Percentiles rank a stretch among this genome's conserved stretches.
Conservation (phyloP, 257 asterid species). For the Ilex aquifolium region DNA sequence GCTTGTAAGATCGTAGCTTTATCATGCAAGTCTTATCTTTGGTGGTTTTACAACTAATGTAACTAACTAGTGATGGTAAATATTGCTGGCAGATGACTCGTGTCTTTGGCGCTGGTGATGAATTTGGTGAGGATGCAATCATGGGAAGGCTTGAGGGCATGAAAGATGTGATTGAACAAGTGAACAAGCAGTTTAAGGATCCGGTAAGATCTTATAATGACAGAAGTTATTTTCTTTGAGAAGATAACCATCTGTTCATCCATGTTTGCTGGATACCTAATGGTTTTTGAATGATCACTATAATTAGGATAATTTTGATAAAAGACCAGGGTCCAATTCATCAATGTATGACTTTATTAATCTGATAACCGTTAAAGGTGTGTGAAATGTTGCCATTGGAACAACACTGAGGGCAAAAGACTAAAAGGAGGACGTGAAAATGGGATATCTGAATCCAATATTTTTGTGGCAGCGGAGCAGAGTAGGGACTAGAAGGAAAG, state of each 20-base stretch:
- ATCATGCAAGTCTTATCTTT: no score
- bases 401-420: no score
- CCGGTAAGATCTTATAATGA: slow-evolving; percentile 50
- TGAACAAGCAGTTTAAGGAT: slow-evolving; percentile 89
- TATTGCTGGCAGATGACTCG: slow-evolving; percentile 67
- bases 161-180: slow-evolving; percentile 90
- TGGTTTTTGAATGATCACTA: not conserved
- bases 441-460: no score
- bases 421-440: no score
- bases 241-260: not conserved
- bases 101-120: slow-evolving; percentile 67
- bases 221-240: not conserved
- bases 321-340: no score
- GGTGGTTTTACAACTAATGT: slow-evolving; percentile 1
- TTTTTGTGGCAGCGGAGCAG: no score
- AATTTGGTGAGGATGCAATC: slow-evolving; percentile 80
- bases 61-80: slow-evolving; percentile 12
- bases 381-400: no score
- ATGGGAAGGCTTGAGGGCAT: slow-evolving; percentile 92
- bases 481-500: no score
- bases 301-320: no score
- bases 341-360: no score
- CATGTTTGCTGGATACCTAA: not conserved
- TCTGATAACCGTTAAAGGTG: no score
- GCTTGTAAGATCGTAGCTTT: no score